Percentiles rank a stretch among this genome's conserved stretches.
phyloP scores from a whole-genome alignment of 352 stramenopile species.

The Globisporangium nunn region DNA sequence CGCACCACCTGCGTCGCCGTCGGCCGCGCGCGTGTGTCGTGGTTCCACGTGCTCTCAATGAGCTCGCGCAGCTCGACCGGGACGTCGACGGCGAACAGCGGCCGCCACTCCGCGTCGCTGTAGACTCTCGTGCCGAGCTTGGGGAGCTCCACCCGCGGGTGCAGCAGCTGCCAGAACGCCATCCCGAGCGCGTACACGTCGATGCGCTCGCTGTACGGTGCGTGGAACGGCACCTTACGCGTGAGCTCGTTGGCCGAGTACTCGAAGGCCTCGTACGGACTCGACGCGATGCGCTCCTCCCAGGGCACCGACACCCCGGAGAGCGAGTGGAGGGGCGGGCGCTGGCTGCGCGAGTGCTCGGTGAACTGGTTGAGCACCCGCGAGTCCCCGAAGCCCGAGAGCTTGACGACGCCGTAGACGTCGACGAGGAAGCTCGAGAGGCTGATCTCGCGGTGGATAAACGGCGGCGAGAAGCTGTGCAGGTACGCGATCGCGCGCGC shows the following conservation, averaged over 20 bases:
- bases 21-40: conserved; percentile 27
- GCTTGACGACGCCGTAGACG: conserved; percentile 43
- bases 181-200: conserved; percentile 75
- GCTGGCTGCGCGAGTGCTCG: neutral
- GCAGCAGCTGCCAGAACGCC: conserved; percentile 67
- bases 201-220: conserved; percentile 50
- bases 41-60: conserved; percentile 37
- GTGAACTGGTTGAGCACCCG: conserved; percentile 25
- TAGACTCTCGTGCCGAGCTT: conserved; percentile 24
- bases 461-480: conserved; percentile 64
- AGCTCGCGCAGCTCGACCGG: conserved; percentile 29
- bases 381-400: conserved; percentile 67
- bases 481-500: conserved; percentile 59
- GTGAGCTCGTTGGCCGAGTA: conserved; percentile 62
- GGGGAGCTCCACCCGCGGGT: conserved; percentile 45
- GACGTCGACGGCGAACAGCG: conserved; percentile 21
- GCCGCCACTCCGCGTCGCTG: conserved; percentile 38
- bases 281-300: conserved; percentile 16
- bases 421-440: conserved; percentile 71
- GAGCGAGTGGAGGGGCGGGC: neutral
- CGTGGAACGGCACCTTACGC: conserved; percentile 30
- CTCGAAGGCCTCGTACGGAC: conserved; percentile 36
- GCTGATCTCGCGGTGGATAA: conserved; percentile 72
- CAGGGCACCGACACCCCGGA: conserved; percentile 1
- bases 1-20: conserved; percentile 35